Evolutionary conservation across 371 early-diverging fungal genomes (phyloP).

Genomic region (Chytridiales sp.): DNA sequence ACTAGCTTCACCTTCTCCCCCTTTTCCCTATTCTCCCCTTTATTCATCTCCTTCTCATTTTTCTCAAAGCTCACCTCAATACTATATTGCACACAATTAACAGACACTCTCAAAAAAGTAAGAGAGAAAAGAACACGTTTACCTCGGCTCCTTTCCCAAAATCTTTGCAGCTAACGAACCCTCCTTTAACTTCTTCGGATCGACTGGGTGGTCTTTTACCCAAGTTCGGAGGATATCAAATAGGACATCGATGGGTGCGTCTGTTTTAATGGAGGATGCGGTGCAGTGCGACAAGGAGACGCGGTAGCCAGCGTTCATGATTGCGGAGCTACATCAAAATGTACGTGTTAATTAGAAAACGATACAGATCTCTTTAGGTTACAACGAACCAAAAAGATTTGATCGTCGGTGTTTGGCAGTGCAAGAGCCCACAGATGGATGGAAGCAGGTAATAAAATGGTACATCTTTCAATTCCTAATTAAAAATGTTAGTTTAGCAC

Average conservation of each 20-base stretch:
- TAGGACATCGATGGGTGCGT: slow-evolving; percentile 87
- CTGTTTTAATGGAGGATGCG: slow-evolving; percentile 89
- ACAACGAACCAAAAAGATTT: slow-evolving; percentile 28
- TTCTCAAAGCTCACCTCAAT: slow-evolving; percentile 63
- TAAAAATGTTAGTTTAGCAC: slow-evolving; percentile 42
- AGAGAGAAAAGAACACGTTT: slow-evolving; percentile 5
- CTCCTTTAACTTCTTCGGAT: slow-evolving; percentile 43
- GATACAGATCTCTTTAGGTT: background rate
- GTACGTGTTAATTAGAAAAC: background rate
- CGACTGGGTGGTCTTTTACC: slow-evolving; percentile 72
- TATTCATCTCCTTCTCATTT: slow-evolving; percentile 72
- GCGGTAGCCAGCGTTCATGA: slow-evolving; percentile 89
- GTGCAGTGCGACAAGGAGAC: slow-evolving; percentile 91
- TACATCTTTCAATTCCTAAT: slow-evolving; percentile 54
- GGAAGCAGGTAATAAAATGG: slow-evolving; percentile 85
- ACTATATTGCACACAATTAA: slow-evolving; percentile 21
- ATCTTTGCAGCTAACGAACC: slow-evolving; percentile 71
- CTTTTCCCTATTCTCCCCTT: slow-evolving; percentile 71
- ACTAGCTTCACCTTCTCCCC: slow-evolving; percentile 80
- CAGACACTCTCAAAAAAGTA: background rate
- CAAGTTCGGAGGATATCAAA: slow-evolving; percentile 90
- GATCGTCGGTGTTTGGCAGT: slow-evolving; percentile 56
- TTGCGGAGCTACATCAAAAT: slow-evolving; percentile 69
- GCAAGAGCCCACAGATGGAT: slow-evolving; percentile 61
- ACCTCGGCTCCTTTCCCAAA: slow-evolving; percentile 60